Evolutionary conservation across 192 early-diverging fungal genomes (phyloP), one percentile per base, ranked within the genome.

Genomic region (Coemansia sp.): DNA sequence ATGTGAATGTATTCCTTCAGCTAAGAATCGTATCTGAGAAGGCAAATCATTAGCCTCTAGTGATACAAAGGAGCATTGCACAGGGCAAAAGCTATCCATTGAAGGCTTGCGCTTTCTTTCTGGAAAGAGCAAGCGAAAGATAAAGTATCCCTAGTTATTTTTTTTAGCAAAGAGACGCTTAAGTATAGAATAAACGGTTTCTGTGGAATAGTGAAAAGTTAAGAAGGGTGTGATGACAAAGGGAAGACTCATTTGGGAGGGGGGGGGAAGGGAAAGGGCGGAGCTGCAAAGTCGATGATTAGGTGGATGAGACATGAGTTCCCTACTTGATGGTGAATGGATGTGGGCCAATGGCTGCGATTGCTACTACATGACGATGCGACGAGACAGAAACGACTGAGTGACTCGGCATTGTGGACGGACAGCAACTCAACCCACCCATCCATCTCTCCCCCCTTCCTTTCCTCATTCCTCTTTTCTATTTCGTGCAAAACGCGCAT

Each of bases 381-480:
- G 8, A n/a, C 49, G 54, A 55, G 27, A 34, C 21, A 30, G 56
- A 47, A 52, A 56, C 53, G 44, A 34, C 21, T 26, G 27, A 56
- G 60, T 73, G 71, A 73, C 64, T 73, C 60, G 64, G 54, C 60
- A 27, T 62, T 57, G 30, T 18, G 19, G 38, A 44, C 38, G 38
- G 4, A 9, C 12, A 16, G 1, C 38, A 44, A 38, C 10, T 14
- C 38, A 1, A 16, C 38, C 38, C 38, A 16, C 38, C 38, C 38
- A 19, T 54, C 16, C 30, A 19, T 31, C 56, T 34, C 31, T 14
- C n/a, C 30, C 26, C 24, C 47, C 48, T 19, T 56, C 56, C 21
- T 49, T 64, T 30, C 24, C 38, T 54, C 23, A 48, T 44, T 41
- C 25, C 51, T 56, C 22, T 49, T 54, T 48, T 31, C 62, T 54